Percentiles rank a stretch among this genome's conserved stretches.
Evolutionary conservation across 2,329 filamentous ascomycete species (phyloP).

Genomic region (Epichloe scottii): DNA sequence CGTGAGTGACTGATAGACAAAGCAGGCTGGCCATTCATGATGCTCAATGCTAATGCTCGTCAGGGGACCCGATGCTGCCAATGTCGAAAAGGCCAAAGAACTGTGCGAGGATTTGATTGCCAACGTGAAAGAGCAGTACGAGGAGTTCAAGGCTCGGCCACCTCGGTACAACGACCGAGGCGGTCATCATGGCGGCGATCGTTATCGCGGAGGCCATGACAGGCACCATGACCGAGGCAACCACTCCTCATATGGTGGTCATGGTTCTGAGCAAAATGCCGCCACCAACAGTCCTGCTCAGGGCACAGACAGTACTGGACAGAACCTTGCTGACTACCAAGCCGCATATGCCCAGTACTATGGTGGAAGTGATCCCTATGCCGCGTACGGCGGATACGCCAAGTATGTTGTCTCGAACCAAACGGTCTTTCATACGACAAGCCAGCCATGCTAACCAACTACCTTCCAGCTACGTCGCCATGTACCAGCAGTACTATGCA

Average conservation of each 20-base stretch:
- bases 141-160: constrained; percentile 76
- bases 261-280: constrained; percentile 15
- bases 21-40: too few relatives aligned
- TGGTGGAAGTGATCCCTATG: constrained; percentile 66
- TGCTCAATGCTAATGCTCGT: constrained; percentile 1
- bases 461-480: constrained; percentile 44
- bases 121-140: constrained; percentile 82
- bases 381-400: constrained; percentile 78
- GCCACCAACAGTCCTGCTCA: constrained; percentile 25
- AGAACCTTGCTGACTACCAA: constrained; percentile 47
- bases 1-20: constrained; percentile 42
- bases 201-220: constrained; percentile 19
- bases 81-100: constrained; percentile 77
- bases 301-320: constrained; percentile 16
- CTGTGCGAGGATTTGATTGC: constrained; percentile 78
- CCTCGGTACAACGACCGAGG: constrained; percentile 47
- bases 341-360: constrained; percentile 81
- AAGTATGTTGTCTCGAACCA: constrained; percentile 35
- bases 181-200: constrained; percentile 18
- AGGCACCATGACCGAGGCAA: constrained; percentile 17
- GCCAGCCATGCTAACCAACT: constrained; percentile 11
- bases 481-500: constrained; percentile 61
- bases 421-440: not conserved
- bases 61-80: constrained; percentile 74
- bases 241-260: constrained; percentile 17